phyloP scores from a whole-genome alignment of 192 early-diverging fungal species.

The Podila clonocystis region DNA sequence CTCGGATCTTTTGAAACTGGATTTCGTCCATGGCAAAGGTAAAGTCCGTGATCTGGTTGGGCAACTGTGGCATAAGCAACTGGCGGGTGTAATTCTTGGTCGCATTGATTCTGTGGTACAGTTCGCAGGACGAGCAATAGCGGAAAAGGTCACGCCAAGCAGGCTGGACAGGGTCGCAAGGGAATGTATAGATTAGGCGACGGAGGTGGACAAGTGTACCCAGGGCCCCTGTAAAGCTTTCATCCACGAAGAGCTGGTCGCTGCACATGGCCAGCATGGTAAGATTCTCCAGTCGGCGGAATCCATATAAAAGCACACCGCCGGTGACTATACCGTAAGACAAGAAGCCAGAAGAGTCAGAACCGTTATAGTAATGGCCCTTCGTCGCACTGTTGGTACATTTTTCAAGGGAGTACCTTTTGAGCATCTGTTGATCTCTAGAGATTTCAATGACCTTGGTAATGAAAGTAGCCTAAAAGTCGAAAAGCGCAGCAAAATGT shows the following conservation, averaged over 20 bases:
- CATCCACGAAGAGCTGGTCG: constrained; percentile 23
- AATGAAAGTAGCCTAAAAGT: constrained; percentile 9
- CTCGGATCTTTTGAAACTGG: constrained; percentile 9
- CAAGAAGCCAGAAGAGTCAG: background rate
- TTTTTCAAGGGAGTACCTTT: constrained; percentile 6
- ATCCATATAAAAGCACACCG: constrained; percentile 5
- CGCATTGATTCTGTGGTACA: constrained; percentile 21
- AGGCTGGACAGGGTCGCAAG: constrained; percentile 28
- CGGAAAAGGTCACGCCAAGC: constrained; percentile 33
- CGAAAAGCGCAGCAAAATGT: background rate
- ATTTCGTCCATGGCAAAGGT: constrained; percentile 27
- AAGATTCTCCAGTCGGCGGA: constrained; percentile 13
- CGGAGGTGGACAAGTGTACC: background rate
- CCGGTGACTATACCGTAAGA: constrained; percentile 4
- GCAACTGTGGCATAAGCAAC: constrained; percentile 21
- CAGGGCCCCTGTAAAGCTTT: constrained; percentile 15
- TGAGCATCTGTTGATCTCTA: constrained; percentile 25
- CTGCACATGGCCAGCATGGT: constrained; percentile 18
- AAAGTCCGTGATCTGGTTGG: constrained; percentile 23
- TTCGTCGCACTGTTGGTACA: too few relatives aligned
- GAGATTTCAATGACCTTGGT: constrained; percentile 7
- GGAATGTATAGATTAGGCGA: constrained; percentile 15
- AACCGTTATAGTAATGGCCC: too few relatives aligned
- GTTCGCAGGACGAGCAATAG: constrained; percentile 35
- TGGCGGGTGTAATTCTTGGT: constrained; percentile 21